Base-by-base conservation (phyloP, 192 early-diverging fungal genomes). In the Backusella macrospora region DNA sequence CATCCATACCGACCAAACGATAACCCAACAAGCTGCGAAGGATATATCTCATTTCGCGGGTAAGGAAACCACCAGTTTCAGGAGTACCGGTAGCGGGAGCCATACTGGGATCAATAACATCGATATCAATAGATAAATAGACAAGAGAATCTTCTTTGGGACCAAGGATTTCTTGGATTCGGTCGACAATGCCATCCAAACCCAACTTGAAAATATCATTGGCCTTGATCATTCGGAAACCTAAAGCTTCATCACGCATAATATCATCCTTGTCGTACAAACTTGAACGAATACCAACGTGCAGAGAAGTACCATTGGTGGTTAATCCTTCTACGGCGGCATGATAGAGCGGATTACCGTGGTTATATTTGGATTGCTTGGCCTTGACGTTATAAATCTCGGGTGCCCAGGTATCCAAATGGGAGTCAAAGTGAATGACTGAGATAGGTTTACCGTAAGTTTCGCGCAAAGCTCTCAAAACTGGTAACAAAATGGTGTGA, bases 121-220 rank as follows among this genome's bases (percentile, higher is more conserved):
- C 81, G 62, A 83, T 83, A 44, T 83, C 81, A 67, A 83, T 80
- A 0, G 81, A 83, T 1, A 83, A 45, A 16, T 83, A 83, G 9
- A 83, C 76, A 10, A 82, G 43, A 7, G 65, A 65, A 26, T 78
- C 76, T 2, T 78, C 62, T 40, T 69, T 71, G 21, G 55, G 42
- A 7, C 75, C 74, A 5, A 83, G 23, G 6, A 80, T 63, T 43
- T 83, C 71, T 18, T 78, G 48, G 39, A 83, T 83, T 12, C 72
- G 65, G 3, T 84, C 67, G 3, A 79, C 72, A 26, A 83, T 81
- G 23, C 81, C 81, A 29, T 83, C 72, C 23, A 80, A 71, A 38
- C 81, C 81, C n/a, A 83, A 38, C n/a, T 46, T 59, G 63, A 83
- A 81, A 70, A 83, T 83, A 34, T 84, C 81, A 34, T 77, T 77